phyloP scores from a whole-genome alignment of 345 rosid genomes.

The Eucalyptus urophylla region DNA sequence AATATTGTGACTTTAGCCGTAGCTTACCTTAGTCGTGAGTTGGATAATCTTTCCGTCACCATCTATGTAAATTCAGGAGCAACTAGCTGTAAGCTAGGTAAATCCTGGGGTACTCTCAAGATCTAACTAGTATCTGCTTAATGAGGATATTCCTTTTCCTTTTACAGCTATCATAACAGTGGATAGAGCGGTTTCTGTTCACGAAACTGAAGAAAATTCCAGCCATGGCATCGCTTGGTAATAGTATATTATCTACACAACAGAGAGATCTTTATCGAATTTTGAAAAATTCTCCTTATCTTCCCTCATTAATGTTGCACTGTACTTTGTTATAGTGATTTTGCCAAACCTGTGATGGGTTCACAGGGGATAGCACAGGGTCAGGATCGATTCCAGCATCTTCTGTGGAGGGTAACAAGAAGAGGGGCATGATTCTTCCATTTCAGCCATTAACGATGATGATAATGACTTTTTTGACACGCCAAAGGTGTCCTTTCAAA shows the following conservation, averaged over 20 bases:
- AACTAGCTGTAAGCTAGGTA: neutral
- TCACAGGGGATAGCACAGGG: neutral
- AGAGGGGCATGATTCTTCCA: slow-evolving; percentile 88
- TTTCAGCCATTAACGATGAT: slow-evolving; percentile 79
- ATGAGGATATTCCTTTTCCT: neutral
- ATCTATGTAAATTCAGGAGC: neutral
- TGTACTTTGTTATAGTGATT: neutral
- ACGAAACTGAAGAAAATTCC: slow-evolving; percentile 20
- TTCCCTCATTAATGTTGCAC: neutral
- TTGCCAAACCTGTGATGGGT: neutral
- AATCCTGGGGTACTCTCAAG: neutral
- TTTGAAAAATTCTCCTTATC: neutral
- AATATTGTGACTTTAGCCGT: slow-evolving; percentile 52
- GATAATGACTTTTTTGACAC: slow-evolving; percentile 84
- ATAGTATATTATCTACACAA: neutral
- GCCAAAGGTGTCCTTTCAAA: slow-evolving; percentile 42
- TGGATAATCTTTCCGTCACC: neutral
- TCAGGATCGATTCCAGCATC: neutral
- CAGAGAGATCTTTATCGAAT: neutral
- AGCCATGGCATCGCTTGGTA: slow-evolving; percentile 3
- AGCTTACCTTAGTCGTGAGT: slow-evolving; percentile 71
- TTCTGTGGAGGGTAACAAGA: slow-evolving; percentile 15
- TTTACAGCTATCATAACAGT: slow-evolving; percentile 41
- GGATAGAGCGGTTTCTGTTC: slow-evolving; percentile 20
- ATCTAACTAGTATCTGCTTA: neutral